Evolutionary conservation across 1,284 basidiomycete genomes (phyloP), one percentile per base, ranked within the genome.

Genomic region (Melampsora larici-populina): DNA sequence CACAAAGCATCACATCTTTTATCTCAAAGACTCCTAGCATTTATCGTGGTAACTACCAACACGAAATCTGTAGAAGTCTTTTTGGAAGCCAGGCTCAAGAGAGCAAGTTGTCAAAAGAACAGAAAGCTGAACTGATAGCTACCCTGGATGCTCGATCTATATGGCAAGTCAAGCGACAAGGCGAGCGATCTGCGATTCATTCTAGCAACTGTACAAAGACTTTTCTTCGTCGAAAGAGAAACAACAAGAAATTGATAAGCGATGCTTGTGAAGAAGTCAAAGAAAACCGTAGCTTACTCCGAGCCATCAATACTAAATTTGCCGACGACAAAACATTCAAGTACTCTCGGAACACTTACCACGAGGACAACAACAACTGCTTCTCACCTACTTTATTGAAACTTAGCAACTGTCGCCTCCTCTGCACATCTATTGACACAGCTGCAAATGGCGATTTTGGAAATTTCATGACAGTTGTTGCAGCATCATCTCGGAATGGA

Each of bases 161-260:
- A 21, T 68, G 66, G 66, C 40, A 68, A 26, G 49, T 68, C 9
- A 31, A 48, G n/a, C n/a, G n/a, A n/a, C n/a, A n/a, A n/a, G n/a
- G n/a, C n/a, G n/a, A n/a, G n/a, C n/a, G n/a, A n/a, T 1, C n/a
- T 26, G 43, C 66, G 49, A 68, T 68, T 46, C 66, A 68, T 40
- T 68, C 66, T 24, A 68, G 17, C 29, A 40, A 48, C 43, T 68
- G 66, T n/a, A 13, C 26, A 17, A 68, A 40, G 64, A 24, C 18
- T 2, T 13, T 66, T 26, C 11, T 43, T 40, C 36, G 36, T 13
- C 4, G 36, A 66, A 66, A 26, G 24, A 33, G 18, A 24, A 24
- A 11, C 64, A 66, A 33, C 13, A 31, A 33, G 18, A 5, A 13
- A 43, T 36, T 66, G 36, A 36, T 66, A 33, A 36, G 64, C 33